These are phyloP conservation scores for Eustoma russellianum DNA, from an alignment of 257 asterid species.

Conservation along the genomic window DNA sequence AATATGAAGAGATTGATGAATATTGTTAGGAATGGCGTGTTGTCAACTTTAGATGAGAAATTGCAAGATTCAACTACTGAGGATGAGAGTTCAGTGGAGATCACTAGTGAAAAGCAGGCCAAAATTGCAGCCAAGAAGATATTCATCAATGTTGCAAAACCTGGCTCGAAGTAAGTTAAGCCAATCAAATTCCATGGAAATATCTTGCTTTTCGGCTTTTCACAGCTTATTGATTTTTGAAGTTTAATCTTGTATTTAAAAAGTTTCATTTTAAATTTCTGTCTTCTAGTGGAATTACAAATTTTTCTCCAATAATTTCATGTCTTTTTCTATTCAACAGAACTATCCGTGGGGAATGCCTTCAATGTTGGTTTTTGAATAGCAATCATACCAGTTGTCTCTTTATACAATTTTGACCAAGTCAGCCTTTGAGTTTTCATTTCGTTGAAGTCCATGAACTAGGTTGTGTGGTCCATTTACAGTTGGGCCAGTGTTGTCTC, in stretches of 20 bases:
- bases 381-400: too few relatives aligned
- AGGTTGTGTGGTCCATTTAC: too few relatives aligned
- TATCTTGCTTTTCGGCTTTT: too few relatives aligned
- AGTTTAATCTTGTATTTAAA: too few relatives aligned
- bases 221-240: too few relatives aligned
- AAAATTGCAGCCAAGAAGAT: slow-evolving; percentile 79
- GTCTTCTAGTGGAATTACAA: too few relatives aligned
- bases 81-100: slow-evolving; percentile 58
- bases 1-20: slow-evolving; percentile 84
- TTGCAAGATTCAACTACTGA: slow-evolving; percentile 41
- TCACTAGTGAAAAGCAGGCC: slow-evolving; percentile 68
- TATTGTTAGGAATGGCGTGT: slow-evolving; percentile 51
- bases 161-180: slow-evolving; percentile 49
- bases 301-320: too few relatives aligned
- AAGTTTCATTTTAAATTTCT: too few relatives aligned
- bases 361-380: background rate
- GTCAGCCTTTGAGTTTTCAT: slow-evolving; percentile 17
- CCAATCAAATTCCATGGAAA: too few relatives aligned
- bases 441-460: too few relatives aligned
- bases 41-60: slow-evolving; percentile 71
- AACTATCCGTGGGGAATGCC: too few relatives aligned
- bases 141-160: slow-evolving; percentile 62
- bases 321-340: background rate
- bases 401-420: slow-evolving; percentile 35
- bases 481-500: too few relatives aligned